A percentile compares a stretch with the other conserved stretches of the same genome.
Evolutionary conservation across 805 yeast species (phyloP).

Genomic region (Vanderwaltozyma polyspora): DNA sequence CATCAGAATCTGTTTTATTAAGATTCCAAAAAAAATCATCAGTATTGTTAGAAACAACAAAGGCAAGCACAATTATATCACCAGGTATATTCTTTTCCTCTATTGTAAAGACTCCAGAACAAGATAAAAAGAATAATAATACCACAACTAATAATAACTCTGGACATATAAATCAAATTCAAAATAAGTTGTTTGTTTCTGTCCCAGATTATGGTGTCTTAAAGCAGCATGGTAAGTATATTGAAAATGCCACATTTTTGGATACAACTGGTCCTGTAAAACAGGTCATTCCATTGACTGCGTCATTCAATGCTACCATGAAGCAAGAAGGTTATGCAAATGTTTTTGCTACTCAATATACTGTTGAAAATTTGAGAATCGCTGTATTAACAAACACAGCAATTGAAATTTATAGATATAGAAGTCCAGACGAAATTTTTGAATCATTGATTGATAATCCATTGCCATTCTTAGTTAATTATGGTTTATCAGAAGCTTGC

Average conservation of each 20-base stretch:
- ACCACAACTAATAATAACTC: conserved; percentile 11
- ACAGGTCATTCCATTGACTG: conserved; percentile 60
- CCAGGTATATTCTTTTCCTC: conserved; percentile 83
- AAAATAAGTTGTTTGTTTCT: conserved; percentile 53
- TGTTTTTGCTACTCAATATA: conserved; percentile 77
- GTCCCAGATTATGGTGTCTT: conserved; percentile 79
- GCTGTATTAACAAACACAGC: conserved; percentile 78
- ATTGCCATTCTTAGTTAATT: conserved; percentile 58
- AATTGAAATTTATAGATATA: conserved; percentile 60
- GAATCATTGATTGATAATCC: conserved; percentile 61
- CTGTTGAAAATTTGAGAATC: conserved; percentile 50
- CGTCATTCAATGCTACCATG: conserved; percentile 58
- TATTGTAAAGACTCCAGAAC: conserved; percentile 26
- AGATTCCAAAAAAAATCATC: conserved; percentile 47
- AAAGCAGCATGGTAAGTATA: conserved; percentile 56
- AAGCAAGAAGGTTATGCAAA: conserved; percentile 79
- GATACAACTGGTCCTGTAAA: conserved; percentile 53
- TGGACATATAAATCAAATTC: neutral
- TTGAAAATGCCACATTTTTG: conserved; percentile 73
- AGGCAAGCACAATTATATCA: conserved; percentile 51
- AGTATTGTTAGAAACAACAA: conserved; percentile 44
- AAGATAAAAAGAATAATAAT: neutral
- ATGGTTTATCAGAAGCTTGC: conserved; percentile 85
- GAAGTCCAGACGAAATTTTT: conserved; percentile 71
- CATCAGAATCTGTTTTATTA: conserved; percentile 26